Evolutionary conservation across 2,329 filamentous ascomycete species (phyloP).

Genomic region (Tympanopsis confertula): DNA sequence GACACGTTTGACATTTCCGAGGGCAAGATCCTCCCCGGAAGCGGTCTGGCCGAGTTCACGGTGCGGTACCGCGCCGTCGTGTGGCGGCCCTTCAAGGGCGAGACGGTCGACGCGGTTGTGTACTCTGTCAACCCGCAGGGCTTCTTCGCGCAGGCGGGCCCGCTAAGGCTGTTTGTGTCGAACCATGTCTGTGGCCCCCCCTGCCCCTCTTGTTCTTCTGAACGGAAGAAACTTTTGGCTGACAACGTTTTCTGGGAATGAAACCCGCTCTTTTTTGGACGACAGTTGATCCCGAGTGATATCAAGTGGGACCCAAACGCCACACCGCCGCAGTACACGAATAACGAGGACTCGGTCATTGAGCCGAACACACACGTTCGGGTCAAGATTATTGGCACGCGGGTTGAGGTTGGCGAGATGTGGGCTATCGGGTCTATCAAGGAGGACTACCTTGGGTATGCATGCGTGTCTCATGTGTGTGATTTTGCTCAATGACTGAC

Average conservation of each 20-base stretch:
- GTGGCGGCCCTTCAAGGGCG: slow-evolving; percentile 94
- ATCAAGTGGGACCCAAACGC: slow-evolving; percentile 93
- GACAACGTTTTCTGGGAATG: background rate
- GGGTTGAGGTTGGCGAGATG: slow-evolving; percentile 88
- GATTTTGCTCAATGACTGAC: too few species aligned
- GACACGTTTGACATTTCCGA: slow-evolving; percentile 92
- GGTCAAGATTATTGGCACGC: slow-evolving; percentile 85
- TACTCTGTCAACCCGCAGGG: slow-evolving; percentile 82
- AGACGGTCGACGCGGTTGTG: slow-evolving; percentile 94
- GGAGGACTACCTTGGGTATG: slow-evolving; percentile 61
- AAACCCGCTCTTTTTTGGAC: background rate
- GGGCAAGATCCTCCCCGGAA: slow-evolving; percentile 81
- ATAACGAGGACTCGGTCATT: slow-evolving; percentile 87
- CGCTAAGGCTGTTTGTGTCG: slow-evolving; percentile 68
- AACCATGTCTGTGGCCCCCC: slow-evolving; percentile 49
- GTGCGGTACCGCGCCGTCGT: slow-evolving; percentile 92
- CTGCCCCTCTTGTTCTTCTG: slow-evolving; percentile 5
- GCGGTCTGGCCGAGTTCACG: slow-evolving; percentile 84
- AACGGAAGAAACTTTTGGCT: slow-evolving; percentile 1
- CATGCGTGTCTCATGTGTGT: too few species aligned
- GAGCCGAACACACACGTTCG: slow-evolving; percentile 88
- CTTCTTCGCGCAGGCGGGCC: slow-evolving; percentile 78
- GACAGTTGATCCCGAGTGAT: slow-evolving; percentile 75
- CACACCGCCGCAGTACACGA: slow-evolving; percentile 91
- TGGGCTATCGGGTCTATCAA: slow-evolving; percentile 97